These are phyloP conservation scores for Penicillium sp. DNA, from an alignment of 2,329 filamentous ascomycete genomes.

Conservation along the genomic window DNA sequence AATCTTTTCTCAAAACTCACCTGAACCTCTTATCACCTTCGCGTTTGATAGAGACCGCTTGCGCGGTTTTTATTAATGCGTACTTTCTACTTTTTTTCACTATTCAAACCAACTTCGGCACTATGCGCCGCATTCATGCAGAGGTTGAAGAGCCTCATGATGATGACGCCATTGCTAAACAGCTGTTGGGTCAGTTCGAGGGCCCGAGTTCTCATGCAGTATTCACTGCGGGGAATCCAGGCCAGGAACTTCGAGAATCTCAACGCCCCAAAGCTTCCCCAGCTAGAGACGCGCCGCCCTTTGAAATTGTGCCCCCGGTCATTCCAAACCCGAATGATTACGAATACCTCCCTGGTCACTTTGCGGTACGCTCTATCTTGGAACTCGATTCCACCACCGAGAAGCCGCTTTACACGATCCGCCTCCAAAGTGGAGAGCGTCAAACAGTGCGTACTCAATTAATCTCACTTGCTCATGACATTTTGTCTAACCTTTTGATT, in stretches of 20 bases:
- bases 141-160: slow-evolving; percentile 1
- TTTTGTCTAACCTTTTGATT: slow-evolving; percentile 1
- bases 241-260: neutral
- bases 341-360: slow-evolving; percentile 40
- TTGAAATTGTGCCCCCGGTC: slow-evolving; percentile 31
- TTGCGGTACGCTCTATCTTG: slow-evolving; percentile 30
- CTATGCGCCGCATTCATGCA: slow-evolving; percentile 2
- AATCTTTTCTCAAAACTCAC: neutral
- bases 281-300: neutral
- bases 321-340: slow-evolving; percentile 32
- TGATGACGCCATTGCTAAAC: slow-evolving; percentile 6
- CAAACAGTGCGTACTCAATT: slow-evolving; percentile 29
- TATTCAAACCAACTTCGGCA: neutral
- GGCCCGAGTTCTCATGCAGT: neutral
- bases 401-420: slow-evolving; percentile 30
- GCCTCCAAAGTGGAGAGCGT: slow-evolving; percentile 35
- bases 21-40: neutral
- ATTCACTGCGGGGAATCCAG: neutral
- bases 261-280: neutral
- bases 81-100: neutral
- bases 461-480: slow-evolving; percentile 9
- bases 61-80: neutral
- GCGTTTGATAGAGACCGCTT: neutral
- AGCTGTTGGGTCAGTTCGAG: slow-evolving; percentile 8
- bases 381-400: slow-evolving; percentile 21